Percentiles rank a stretch among this genome's conserved stretches.
phyloP scores from a whole-genome alignment of 2,329 filamentous ascomycete genomes.

The Trichophyton schoenleinii region DNA sequence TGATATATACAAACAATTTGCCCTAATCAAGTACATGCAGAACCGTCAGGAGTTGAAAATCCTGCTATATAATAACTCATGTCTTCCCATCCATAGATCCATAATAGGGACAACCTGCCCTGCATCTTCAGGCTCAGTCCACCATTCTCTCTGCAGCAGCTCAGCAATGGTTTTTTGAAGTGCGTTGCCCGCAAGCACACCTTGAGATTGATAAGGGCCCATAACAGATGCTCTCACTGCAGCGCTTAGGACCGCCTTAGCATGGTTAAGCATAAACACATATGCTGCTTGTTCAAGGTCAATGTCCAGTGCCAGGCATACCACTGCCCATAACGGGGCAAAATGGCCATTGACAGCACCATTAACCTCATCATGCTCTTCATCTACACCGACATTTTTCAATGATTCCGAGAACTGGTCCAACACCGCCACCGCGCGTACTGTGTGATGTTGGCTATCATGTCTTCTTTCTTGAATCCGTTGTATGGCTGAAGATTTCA shows the following conservation, averaged over 20 bases:
- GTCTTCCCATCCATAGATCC: slow-evolving; percentile 53
- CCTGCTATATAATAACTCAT: slow-evolving; percentile 53
- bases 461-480: neutral
- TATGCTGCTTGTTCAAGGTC: slow-evolving; percentile 44
- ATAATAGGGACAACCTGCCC: slow-evolving; percentile 49
- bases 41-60: slow-evolving; percentile 51
- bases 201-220: slow-evolving; percentile 54
- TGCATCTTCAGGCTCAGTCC: slow-evolving; percentile 41
- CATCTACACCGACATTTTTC: slow-evolving; percentile 22
- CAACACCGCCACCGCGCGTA: slow-evolving; percentile 19
- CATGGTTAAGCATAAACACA: slow-evolving; percentile 51
- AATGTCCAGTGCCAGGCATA: slow-evolving; percentile 42
- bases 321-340: slow-evolving; percentile 48
- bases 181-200: slow-evolving; percentile 41
- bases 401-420: slow-evolving; percentile 28
- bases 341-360: slow-evolving; percentile 40
- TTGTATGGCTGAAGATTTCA: slow-evolving; percentile 23
- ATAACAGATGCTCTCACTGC: slow-evolving; percentile 51
- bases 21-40: neutral
- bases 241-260: slow-evolving; percentile 50
- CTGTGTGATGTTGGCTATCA: neutral
- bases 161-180: slow-evolving; percentile 41
- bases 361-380: slow-evolving; percentile 19
- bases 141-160: slow-evolving; percentile 39
- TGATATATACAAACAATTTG: neutral